Evolutionary conservation across 2,329 filamentous ascomycete genomes (phyloP).

Genomic region (Verticillium albo-atrum): DNA sequence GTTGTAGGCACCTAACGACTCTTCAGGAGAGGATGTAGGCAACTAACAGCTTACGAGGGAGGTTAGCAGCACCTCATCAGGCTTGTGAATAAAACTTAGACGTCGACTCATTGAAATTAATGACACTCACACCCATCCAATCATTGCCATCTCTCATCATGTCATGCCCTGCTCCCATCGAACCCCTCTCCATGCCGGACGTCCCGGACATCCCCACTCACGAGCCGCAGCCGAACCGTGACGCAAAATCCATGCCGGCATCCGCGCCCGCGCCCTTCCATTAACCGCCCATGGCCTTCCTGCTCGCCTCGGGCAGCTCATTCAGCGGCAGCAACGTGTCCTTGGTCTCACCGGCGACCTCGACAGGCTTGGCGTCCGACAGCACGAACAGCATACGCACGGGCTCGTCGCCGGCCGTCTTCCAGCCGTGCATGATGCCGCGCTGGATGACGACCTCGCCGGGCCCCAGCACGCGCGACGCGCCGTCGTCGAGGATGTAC

Average conservation of each 20-base stretch:
- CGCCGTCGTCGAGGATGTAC: constrained; percentile 38
- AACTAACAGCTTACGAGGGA: too few species aligned
- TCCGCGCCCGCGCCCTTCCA: too few species aligned
- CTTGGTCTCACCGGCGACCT: constrained; percentile 6
- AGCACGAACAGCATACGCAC: not conserved
- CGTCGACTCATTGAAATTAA: too few species aligned
- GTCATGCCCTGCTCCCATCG: not conserved
- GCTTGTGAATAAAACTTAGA: too few species aligned
- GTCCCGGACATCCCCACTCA: not conserved
- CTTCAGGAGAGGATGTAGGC: too few species aligned
- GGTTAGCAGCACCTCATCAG: too few species aligned
- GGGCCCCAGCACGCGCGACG: constrained; percentile 27
- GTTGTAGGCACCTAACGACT: too few species aligned
- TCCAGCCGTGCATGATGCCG: constrained; percentile 34
- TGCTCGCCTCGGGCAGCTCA: not conserved
- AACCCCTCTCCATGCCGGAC: not conserved
- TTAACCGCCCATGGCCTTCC: not conserved
- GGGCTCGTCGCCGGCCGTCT: not conserved
- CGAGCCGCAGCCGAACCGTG: not conserved
- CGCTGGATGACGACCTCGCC: constrained; percentile 43
- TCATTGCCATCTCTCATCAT: not conserved
- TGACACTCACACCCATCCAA: not conserved
- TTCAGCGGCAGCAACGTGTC: constrained; percentile 3
- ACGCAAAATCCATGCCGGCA: too few species aligned
- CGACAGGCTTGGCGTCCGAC: constrained; percentile 1